A percentile compares a stretch with the other conserved stretches of the same genome.
Evolutionary conservation across 2,329 filamentous ascomycete species (phyloP).

Genomic region (Aspergillus sp.): DNA sequence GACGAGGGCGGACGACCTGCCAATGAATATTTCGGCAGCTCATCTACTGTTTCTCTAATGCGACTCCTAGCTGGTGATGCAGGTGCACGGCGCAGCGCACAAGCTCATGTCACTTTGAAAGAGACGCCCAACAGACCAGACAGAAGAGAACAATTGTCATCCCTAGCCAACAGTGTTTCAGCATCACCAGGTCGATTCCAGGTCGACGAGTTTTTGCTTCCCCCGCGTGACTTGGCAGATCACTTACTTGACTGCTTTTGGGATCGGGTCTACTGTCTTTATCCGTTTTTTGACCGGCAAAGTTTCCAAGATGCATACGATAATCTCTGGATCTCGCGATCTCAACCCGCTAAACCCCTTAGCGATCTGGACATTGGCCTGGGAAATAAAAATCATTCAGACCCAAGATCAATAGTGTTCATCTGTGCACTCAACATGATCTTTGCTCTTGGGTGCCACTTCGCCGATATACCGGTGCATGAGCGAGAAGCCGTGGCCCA

Average conservation of each 20-base stretch:
- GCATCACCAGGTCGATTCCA: slow-evolving; percentile 15
- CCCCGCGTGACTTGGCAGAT: slow-evolving; percentile 43
- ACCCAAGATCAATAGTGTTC: slow-evolving; percentile 39
- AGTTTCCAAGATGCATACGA: slow-evolving; percentile 44
- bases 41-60: slow-evolving; percentile 42
- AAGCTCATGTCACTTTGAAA: not conserved
- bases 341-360: slow-evolving; percentile 14
- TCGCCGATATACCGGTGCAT: slow-evolving; percentile 31
- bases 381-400: slow-evolving; percentile 30
- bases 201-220: slow-evolving; percentile 36
- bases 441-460: slow-evolving; percentile 44
- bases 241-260: slow-evolving; percentile 42
- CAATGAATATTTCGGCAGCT: slow-evolving; percentile 40
- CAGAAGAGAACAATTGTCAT: not conserved
- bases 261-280: slow-evolving; percentile 42
- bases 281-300: slow-evolving; percentile 45
- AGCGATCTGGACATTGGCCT: slow-evolving; percentile 34
- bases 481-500: slow-evolving; percentile 29
- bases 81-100: not conserved
- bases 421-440: slow-evolving; percentile 45
- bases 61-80: slow-evolving; percentile 25
- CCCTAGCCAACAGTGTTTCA: not conserved
- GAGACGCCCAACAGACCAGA: slow-evolving; percentile 3
- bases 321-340: slow-evolving; percentile 36
- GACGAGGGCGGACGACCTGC: slow-evolving; percentile 21